phyloP scores from a whole-genome alignment of 495 filamentous ascomycete genomes.

The Aspergillus steynii region DNA sequence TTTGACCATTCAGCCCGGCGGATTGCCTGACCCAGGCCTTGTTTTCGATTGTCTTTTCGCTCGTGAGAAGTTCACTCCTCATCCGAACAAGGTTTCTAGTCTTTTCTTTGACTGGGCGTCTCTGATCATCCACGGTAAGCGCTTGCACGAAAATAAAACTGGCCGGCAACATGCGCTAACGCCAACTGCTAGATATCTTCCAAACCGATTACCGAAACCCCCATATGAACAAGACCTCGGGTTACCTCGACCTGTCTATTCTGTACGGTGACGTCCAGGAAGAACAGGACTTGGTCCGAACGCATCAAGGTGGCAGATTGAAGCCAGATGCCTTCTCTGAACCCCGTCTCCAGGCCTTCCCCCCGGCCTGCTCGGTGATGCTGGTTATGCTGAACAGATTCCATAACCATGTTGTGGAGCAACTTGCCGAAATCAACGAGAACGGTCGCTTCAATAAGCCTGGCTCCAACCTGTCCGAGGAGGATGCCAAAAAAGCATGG shows the following conservation, averaged over 20 bases:
- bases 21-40: conserved; percentile 53
- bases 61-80: conserved; percentile 52
- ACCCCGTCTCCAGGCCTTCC: conserved; percentile 54
- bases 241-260: conserved; percentile 59
- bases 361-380: conserved; percentile 56
- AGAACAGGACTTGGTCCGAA: conserved; percentile 56
- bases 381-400: conserved; percentile 65
- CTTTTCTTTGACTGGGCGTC: conserved; percentile 62
- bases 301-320: conserved; percentile 56
- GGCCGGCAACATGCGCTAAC: conserved; percentile 7
- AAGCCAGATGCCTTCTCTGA: conserved; percentile 61
- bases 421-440: conserved; percentile 70
- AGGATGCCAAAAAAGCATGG: conserved; percentile 59
- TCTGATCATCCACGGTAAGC: conserved; percentile 54
- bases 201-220: conserved; percentile 56
- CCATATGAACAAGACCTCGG: conserved; percentile 56
- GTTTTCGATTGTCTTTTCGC: conserved; percentile 57
- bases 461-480: conserved; percentile 40
- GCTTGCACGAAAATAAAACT: neutral
- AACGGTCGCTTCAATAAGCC: conserved; percentile 69
- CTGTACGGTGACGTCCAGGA: conserved; percentile 59
- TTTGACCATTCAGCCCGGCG: conserved; percentile 50
- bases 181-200: conserved; percentile 48
- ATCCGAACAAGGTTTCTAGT: conserved; percentile 59
- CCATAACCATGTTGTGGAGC: conserved; percentile 76